Evolutionary conservation across 208 protist species (phyloP).

Genomic region (Wallacemonas rigidus): DNA sequence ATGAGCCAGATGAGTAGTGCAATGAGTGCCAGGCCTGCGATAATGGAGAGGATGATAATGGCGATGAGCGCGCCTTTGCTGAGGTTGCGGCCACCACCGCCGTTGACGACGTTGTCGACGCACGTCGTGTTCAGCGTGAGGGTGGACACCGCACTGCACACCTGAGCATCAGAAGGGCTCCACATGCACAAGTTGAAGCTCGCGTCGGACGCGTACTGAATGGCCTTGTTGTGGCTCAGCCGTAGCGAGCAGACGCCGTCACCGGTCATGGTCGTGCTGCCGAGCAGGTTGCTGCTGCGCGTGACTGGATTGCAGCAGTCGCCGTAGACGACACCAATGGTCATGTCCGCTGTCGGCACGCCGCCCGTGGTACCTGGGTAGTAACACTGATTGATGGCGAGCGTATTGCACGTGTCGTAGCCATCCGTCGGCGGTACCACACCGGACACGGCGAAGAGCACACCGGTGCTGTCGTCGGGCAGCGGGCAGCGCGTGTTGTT

Average conservation of each 20-base stretch:
- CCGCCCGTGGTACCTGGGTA: slow-evolving; percentile 28
- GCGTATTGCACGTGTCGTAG: slow-evolving; percentile 33
- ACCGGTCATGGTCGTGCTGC: slow-evolving; percentile 19
- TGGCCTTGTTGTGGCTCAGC: slow-evolving; percentile 26
- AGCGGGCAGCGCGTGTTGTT: slow-evolving; percentile 51
- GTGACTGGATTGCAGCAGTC: slow-evolving; percentile 51
- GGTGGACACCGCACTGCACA: slow-evolving; percentile 52
- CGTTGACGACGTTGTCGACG: slow-evolving; percentile 13
- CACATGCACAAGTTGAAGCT: slow-evolving; percentile 59
- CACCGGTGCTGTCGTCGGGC: slow-evolving; percentile 19
- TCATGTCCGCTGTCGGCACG: slow-evolving; percentile 15
- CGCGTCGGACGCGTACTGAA: slow-evolving; percentile 28
- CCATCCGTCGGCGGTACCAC: slow-evolving; percentile 36
- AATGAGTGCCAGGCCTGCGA: slow-evolving; percentile 37
- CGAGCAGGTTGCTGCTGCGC: slow-evolving; percentile 29
- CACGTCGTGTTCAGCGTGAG: slow-evolving; percentile 32
- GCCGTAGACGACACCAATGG: slow-evolving; percentile 47
- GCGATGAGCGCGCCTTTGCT: slow-evolving; percentile 29
- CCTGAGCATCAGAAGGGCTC: slow-evolving; percentile 37
- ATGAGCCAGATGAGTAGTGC: slow-evolving; percentile 39
- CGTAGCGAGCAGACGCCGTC: slow-evolving; percentile 39
- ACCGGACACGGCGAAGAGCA: slow-evolving; percentile 29
- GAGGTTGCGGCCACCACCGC: slow-evolving; percentile 23
- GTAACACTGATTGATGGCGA: slow-evolving; percentile 33
- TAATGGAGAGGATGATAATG: slow-evolving; percentile 43